These are phyloP conservation scores for Calocybe gangraenosa DNA, from an alignment of 768 basidiomycete species.

Conservation along the genomic window DNA sequence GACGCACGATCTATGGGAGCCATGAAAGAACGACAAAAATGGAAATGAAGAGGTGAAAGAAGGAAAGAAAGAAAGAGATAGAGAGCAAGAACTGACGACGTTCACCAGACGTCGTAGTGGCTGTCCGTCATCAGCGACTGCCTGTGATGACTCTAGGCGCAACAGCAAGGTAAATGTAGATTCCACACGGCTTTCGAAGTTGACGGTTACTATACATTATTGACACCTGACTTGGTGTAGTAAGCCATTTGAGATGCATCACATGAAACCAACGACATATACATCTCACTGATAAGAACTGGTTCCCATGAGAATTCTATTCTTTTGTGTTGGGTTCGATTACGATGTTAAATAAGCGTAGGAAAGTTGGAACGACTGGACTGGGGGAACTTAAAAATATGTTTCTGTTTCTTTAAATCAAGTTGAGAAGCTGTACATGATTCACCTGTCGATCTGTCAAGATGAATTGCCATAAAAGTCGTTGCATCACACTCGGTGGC, in stretches of 20 bases:
- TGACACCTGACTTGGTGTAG: not conserved
- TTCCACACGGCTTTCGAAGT: not conserved
- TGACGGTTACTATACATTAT: constrained; percentile 8
- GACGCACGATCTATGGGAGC: constrained; percentile 15
- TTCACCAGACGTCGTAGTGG: constrained; percentile 3
- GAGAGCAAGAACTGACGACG: constrained; percentile 6
- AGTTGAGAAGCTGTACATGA: not conserved
- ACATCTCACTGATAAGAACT: not conserved
- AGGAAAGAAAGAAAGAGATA: constrained; percentile 7
- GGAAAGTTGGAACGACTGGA: too few relatives aligned
- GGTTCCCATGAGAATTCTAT: not conserved
- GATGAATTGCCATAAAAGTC: not conserved
- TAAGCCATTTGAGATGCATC: not conserved
- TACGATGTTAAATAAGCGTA: too few relatives aligned
- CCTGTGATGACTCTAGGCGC: constrained; percentile 3
- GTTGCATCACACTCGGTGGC: too few relatives aligned
- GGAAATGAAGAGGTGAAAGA: constrained; percentile 6
- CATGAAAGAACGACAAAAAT: constrained; percentile 13
- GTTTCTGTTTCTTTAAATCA: too few relatives aligned
- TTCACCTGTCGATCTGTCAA: constrained; percentile 13
- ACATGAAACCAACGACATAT: not conserved
- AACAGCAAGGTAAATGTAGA: not conserved
- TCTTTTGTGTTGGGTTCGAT: too few relatives aligned
- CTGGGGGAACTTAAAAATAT: too few relatives aligned
- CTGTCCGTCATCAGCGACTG: not conserved